These are phyloP conservation scores for Mrakia gelida DNA, from an alignment of 768 basidiomycete genomes.

Conservation along the genomic window DNA sequence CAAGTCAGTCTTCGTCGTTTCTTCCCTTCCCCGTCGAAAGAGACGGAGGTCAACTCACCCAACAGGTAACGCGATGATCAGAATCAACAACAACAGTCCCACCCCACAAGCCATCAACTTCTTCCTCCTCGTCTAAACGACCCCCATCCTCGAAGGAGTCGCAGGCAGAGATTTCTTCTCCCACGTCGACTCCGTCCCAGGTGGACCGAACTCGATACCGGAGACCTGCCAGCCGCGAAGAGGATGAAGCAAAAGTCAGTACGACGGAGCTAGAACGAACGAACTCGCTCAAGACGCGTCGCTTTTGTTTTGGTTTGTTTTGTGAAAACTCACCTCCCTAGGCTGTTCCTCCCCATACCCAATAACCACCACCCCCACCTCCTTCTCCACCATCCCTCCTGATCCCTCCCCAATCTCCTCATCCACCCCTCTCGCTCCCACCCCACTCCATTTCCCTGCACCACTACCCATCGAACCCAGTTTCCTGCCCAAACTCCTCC, in stretches of 20 bases:
- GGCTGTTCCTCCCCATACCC: background rate
- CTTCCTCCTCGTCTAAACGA: background rate
- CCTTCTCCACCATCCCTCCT: background rate
- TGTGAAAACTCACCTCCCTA: constrained; percentile 1
- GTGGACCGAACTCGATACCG: background rate
- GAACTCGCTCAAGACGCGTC: background rate
- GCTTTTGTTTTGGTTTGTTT: too few relatives aligned
- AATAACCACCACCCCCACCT: constrained; percentile 1
- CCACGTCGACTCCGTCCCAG: background rate
- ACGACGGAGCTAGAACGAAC: background rate
- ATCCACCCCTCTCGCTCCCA: background rate
- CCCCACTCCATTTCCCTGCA: background rate
- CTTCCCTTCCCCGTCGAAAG: too few relatives aligned
- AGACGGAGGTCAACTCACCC: background rate
- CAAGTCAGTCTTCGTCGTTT: background rate
- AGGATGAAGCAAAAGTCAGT: background rate
- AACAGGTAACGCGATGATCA: background rate
- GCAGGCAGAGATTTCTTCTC: background rate
- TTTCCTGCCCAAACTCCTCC: background rate
- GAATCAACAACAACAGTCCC: background rate
- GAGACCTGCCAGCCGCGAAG: background rate
- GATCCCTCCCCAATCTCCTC: background rate
- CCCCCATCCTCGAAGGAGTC: background rate
- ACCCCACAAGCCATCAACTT: background rate
- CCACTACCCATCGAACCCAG: background rate